Conservation (phyloP, 2,329 filamentous ascomycete species). For the Leptodontidium sp. region DNA sequence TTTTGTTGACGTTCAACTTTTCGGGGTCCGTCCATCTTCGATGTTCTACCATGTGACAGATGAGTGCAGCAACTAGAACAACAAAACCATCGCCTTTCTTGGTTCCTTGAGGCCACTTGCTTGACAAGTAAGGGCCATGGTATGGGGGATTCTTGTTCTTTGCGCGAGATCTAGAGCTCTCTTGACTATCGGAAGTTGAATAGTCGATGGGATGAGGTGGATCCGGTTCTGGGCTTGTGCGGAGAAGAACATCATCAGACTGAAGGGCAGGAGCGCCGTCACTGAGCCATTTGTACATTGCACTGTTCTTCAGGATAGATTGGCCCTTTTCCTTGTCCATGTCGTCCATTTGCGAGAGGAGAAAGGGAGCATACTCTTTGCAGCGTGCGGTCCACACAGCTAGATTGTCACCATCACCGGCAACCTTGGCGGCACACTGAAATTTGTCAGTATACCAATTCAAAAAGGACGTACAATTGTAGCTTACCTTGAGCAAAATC, state of each 20-base stretch:
- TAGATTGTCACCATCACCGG: background rate
- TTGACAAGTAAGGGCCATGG: slow-evolving; percentile 11
- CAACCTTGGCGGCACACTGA: background rate
- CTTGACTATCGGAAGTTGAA: background rate
- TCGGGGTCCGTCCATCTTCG: background rate
- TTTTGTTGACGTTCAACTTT: background rate
- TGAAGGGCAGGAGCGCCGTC: background rate
- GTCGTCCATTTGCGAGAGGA: background rate
- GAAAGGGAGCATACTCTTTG: background rate
- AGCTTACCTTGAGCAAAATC: background rate
- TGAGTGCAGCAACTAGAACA: background rate
- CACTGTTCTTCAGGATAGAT: background rate
- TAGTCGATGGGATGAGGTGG: no score
- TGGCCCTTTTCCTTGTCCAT: no score
- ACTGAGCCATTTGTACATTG: background rate
- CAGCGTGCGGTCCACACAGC: background rate
- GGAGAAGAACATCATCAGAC: no score
- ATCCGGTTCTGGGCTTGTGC: no score
- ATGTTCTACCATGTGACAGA: slow-evolving; percentile 6
- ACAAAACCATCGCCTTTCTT: background rate
- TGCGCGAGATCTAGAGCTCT: background rate
- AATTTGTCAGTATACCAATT: background rate
- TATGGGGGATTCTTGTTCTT: background rate
- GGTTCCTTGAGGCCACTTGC: background rate
- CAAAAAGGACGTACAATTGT: no score